Evolutionary conservation across 2,329 filamentous ascomycete genomes (phyloP).

Genomic region (Fusarium brevicatenulatum): DNA sequence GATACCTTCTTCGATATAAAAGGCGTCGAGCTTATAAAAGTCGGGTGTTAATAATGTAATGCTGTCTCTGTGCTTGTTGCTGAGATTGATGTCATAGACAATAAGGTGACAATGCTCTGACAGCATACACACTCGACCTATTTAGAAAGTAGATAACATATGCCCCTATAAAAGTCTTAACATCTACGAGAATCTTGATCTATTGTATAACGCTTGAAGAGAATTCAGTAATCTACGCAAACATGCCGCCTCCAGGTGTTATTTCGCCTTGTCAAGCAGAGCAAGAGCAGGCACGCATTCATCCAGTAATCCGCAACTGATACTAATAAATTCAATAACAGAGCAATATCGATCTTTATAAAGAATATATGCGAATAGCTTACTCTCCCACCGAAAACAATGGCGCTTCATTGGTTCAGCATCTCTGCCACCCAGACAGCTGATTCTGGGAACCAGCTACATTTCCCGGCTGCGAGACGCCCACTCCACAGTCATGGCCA

Average conservation of each 20-base stretch:
- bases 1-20: neutral
- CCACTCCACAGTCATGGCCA: constrained; percentile 35
- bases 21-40: neutral
- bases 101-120: constrained; percentile 15
- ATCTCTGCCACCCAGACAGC: constrained; percentile 27
- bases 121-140: neutral
- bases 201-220: too few species aligned
- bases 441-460: constrained; percentile 34
- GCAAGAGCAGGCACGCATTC: neutral
- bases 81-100: constrained; percentile 13
- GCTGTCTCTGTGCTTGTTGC: neutral
- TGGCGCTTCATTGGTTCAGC: constrained; percentile 18
- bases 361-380: constrained; percentile 30
- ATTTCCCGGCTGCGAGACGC: constrained; percentile 30
- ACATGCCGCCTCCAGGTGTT: constrained; percentile 4
- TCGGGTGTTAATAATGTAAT: neutral
- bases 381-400: constrained; percentile 27
- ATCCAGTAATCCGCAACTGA: neutral
- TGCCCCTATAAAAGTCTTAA: neutral
- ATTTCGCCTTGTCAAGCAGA: constrained; percentile 8
- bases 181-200: neutral
- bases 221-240: neutral
- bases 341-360: constrained; percentile 22
- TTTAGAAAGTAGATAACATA: neutral
- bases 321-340: neutral